Base-by-base conservation (phyloP, 768 basidiomycete species). In the Rossbeevera mucosa region DNA sequence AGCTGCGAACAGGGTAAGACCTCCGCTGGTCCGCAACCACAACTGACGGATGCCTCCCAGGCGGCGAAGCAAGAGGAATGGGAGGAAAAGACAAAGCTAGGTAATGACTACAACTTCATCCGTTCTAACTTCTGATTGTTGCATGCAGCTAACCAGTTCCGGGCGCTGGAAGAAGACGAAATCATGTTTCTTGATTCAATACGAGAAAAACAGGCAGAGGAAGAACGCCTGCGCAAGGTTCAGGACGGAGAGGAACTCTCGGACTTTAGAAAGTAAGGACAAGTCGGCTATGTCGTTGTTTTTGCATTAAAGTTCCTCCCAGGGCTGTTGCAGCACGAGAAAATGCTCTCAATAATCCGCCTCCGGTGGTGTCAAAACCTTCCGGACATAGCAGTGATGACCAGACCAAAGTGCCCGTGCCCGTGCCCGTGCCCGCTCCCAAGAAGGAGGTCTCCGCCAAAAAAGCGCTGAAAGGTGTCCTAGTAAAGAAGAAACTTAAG, bases 11-110 rank as follows among this genome's bases (percentile, higher is more conserved):
- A 88, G 80, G 77, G 89, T 89, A 66, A 66, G 75, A 66, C 50
- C 5, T 55, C 40, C 26, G 48, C 30, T 38, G 5, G 20, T 50
- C 42, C 50, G 30, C 46, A 45, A 18, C 28, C 44, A 28, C 42
- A 48, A 42, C 40, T 63, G 50, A 66, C 28, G 49, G 40, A 51
- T 21, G 42, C 41, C 30, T 2, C 45, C 18, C 58, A 91, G 88
- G 82, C 85, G 62, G 89, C 88, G 58, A 91, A 92, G 68, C 89
- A 93, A 71, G 91, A 93, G 68, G 88, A 93, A 81, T 93, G 89
- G 88, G 91, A 93, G 65, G 88, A 91, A 67, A 88, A 88, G 66
- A 89, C 82, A 54, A 91, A 91, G 67, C 80, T 93, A 71, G 77
- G 70, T 71, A 55, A 59, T 43, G 22, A 33, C 42, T 21, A 43